Base-by-base conservation (phyloP, 2,329 filamentous ascomycete species). In the Ophiognomonia clavigignenti-juglandacearum region DNA sequence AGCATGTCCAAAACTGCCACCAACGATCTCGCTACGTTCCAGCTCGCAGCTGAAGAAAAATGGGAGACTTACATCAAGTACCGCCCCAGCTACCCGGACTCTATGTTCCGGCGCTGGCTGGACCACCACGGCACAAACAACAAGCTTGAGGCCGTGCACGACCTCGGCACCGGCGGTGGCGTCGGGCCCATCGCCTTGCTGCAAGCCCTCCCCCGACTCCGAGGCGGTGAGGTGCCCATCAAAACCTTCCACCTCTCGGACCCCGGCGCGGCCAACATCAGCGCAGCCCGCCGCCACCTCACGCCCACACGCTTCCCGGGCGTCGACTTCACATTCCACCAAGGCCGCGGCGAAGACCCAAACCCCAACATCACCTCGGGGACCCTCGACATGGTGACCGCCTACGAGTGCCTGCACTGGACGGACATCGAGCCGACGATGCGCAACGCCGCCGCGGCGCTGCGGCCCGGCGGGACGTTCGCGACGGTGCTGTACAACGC, bases 371-470 rank as follows among this genome's bases (percentile, higher is more conserved):
- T 45, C 3, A 5, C 6, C 11, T 22, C 38, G 11, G 22, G 26
- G n/a, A 22, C n/a, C 13, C 23, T 46, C 4, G 43, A 46, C 29
- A 23, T 46, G 18, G 26, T 34, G 13, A 46, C 23, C 26, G 43
- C 43, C 11, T 46, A 22, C 43, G 36, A 46, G 43, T 34, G 31
- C n/a, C 32, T 46, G 8, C 43, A 46, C 36, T 39, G 36, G 43
- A 46, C 43, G 2, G 34, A 45, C 3, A 27, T 39, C 6, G 24
- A 37, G 43, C 34, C 35, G 23, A 39, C 43, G 10, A 31, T 39
- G 43, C 29, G 23, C 9, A 45, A 38, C 23, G 32, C 38, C 13
- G 24, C 20, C 7, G 18, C n/a, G 23, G 18, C 16, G 4, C 35
- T 45, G 18, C 32, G 43, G 4, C 43, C 43, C 9, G 43, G 43